Base-by-base conservation (phyloP, 2,329 filamentous ascomycete species). In the Cryphonectria carpinicola region DNA sequence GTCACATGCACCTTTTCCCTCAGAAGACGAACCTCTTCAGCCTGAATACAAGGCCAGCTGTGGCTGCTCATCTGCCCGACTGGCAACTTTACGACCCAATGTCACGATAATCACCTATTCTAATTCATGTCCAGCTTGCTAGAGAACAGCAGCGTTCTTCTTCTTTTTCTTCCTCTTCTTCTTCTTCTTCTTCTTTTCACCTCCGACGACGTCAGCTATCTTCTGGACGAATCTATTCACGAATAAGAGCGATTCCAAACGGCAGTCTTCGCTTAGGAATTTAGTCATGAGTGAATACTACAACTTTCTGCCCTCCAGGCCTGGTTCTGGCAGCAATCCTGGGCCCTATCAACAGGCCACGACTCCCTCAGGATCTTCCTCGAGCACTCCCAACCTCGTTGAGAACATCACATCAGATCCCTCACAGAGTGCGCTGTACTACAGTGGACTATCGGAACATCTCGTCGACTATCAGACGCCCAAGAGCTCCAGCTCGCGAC, bases 201-300 rank as follows among this genome's bases (percentile, higher is more conserved):
- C 60, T 35, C 32, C 39, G 62, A 60, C 41, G 32, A 61, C 39
- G n/a, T 10, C 54, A 35, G 25, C 14, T 65, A 6, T 4, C 10
- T 22, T n/a, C 41, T 41, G 14, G 14, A n/a, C 61, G 19, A 17
- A 39, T 7, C 35, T 28, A 10, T 43, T 22, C n/a, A 14, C 13
- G 1, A 32, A 39, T 10, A 39, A 66, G 22, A 10, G 39, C 32
- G 11, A 39, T 25, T 19, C 58, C 8, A 22, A 19, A 54, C 8
- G 17, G 35, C 32, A 39, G 11, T 46, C 25, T 32, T 14, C n/a
- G 11, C 22, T 19, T 43, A 56, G n/a, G 43, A 4, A 13, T 66
- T 65, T 49, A 69, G 74, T 73, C 70, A 89, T 89, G 87, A 84
- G 84, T 76, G 86, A 88, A 73, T 87, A 86, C 76, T 88, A 89